Evolutionary conservation across 768 basidiomycete genomes (phyloP), one percentile per base, ranked within the genome.

Genomic region (Lactarius quietus): DNA sequence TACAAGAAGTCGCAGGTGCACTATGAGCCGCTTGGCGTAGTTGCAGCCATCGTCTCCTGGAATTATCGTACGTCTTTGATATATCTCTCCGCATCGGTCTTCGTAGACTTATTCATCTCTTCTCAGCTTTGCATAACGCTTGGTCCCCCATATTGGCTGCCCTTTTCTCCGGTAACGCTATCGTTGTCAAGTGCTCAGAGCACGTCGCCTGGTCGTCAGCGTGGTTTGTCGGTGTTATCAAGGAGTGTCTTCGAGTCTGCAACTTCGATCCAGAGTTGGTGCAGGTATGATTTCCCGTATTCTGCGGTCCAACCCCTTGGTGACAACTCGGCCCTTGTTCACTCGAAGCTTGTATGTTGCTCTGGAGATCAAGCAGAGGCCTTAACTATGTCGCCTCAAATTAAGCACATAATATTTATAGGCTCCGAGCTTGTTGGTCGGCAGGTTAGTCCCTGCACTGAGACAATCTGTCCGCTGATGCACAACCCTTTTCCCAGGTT

Each of bases 331-430:
- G 4, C 45, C 23, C 35, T 20, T 31, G 6, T 6, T 23, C 15
- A 18, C n/a, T 56, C 31, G 5, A 64, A 90, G 86, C 81, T 93
- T 20, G 89, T 95, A 31, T 89, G 89, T 67, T 97, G 95, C 73
- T 90, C 86, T 74, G 95, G 96, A 0, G 89, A 94, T 43, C 83
- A 92, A 68, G 97, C 94, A 1, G 85, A 88, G 57, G 85, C 85
- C 1, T 75, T 99, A 54, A 98, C 94, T 0, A 84, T 78, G 74
- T 87, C 89, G 1, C 86, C 90, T 0, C 72, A 82, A 31, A 89
- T 99, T 67, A 92, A 90, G 72, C 97, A 99, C 72, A 95, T 98
- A 68, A 97, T 94, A 1, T 96, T 96, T 73, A 94, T 95, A 73
- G 90, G 93, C 29, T 93, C 90, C 6, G 90, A 91, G 70, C 78